Percentiles rank a stretch among this genome's conserved stretches.
Evolutionary conservation across 257 asterid species (phyloP).

Genomic region (Solanum chmielewskii): DNA sequence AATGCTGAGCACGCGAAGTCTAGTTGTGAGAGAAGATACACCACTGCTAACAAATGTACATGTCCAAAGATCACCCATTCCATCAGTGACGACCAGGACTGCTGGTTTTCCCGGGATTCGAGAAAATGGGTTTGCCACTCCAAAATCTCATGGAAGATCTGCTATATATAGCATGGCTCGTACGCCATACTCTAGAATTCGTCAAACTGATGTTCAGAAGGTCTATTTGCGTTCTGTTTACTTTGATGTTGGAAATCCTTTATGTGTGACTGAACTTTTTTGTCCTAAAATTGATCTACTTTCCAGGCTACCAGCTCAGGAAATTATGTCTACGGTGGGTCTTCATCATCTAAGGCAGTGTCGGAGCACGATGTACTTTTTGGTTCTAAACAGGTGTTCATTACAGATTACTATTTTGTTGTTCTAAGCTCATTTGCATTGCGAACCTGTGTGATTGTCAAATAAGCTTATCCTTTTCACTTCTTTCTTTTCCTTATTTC

Average conservation of each 20-base stretch:
- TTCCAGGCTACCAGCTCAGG: slow-evolving; percentile 43
- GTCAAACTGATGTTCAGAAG: slow-evolving; percentile 39
- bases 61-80: slow-evolving; percentile 34
- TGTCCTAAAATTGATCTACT: slow-evolving; percentile 1
- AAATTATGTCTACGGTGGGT: slow-evolving; percentile 29
- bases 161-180: slow-evolving; percentile 92
- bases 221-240: slow-evolving; percentile 10
- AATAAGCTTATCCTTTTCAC: not conserved
- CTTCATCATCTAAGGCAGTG: slow-evolving; percentile 21
- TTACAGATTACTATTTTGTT: not conserved
- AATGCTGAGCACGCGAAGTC: slow-evolving; percentile 35
- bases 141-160: slow-evolving; percentile 74
- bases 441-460: not conserved
- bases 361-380: slow-evolving; percentile 23
- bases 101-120: slow-evolving; percentile 23
- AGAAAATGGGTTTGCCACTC: slow-evolving; percentile 53
- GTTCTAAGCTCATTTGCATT: not conserved
- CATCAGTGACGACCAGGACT: slow-evolving; percentile 15
- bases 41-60: slow-evolving; percentile 20
- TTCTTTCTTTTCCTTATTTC: not conserved
- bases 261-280: not conserved
- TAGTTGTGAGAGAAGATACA: slow-evolving; percentile 32
- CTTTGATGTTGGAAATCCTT: not conserved
- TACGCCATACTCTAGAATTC: slow-evolving; percentile 71
- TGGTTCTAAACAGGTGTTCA: slow-evolving; percentile 36